Evolutionary conservation across 2,329 filamentous ascomycete species (phyloP).

Genomic region (Parastagonospora nodorum): DNA sequence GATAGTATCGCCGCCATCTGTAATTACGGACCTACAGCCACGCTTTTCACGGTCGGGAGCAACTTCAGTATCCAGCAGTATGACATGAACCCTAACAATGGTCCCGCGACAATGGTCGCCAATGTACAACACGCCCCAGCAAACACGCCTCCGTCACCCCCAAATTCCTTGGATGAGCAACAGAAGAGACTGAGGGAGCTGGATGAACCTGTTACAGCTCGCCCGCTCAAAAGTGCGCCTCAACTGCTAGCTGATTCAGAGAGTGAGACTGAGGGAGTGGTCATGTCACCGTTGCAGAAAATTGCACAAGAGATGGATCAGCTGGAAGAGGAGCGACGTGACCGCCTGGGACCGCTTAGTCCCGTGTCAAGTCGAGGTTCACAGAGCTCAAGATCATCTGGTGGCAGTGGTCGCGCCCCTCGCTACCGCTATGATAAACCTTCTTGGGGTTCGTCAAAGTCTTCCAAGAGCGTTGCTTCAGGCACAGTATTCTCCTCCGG

Average conservation of each 20-base stretch:
- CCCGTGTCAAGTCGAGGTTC: constrained; percentile 72
- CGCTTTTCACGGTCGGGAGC: constrained; percentile 85
- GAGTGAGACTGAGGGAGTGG: constrained; percentile 65
- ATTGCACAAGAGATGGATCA: constrained; percentile 74
- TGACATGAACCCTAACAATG: constrained; percentile 73
- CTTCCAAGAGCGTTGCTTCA: constrained; percentile 52
- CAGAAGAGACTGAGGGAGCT: constrained; percentile 54
- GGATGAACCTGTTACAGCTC: constrained; percentile 37
- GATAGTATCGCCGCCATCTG: constrained; percentile 81
- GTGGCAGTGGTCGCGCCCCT: constrained; percentile 48
- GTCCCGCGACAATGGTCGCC: constrained; percentile 74
- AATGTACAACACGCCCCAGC: constrained; percentile 86
- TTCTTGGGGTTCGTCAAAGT: constrained; percentile 24
- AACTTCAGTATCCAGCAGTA: constrained; percentile 94
- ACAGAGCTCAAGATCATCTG: constrained; percentile 58
- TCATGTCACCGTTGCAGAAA: constrained; percentile 73
- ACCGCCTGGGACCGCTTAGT: constrained; percentile 69
- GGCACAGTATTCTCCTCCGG: constrained; percentile 72
- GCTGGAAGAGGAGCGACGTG: constrained; percentile 63
- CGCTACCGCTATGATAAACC: constrained; percentile 55
- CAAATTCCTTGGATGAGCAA: constrained; percentile 78
- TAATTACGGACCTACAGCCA: constrained; percentile 88
- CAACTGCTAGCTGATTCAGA: constrained; percentile 59
- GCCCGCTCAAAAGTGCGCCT: constrained; percentile 31
- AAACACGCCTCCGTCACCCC: constrained; percentile 77